Evolutionary conservation across 2,329 filamentous ascomycete genomes (phyloP).

Genomic region (Cryphonectria radicalis): DNA sequence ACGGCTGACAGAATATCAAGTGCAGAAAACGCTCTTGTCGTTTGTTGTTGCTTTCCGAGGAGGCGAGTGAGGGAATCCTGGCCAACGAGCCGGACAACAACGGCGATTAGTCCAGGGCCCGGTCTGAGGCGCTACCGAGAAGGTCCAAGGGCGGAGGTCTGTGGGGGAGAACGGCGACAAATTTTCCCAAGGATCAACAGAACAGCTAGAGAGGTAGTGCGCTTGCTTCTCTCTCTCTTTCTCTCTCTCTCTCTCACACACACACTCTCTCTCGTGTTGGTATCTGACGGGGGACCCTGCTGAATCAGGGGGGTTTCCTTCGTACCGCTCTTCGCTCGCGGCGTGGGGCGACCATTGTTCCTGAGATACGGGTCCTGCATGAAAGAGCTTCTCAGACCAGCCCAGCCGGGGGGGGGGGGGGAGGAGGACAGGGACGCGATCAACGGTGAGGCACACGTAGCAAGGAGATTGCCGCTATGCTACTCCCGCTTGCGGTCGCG

Average conservation of each 20-base stretch:
- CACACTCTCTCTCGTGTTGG: background rate
- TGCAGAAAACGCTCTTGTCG: background rate
- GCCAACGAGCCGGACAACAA: background rate
- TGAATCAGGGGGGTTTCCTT: slow-evolving; percentile 5
- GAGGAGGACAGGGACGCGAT: slow-evolving; percentile 8
- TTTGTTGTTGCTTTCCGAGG: slow-evolving; percentile 11
- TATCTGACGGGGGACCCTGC: slow-evolving; percentile 3
- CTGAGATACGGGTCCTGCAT: slow-evolving; percentile 4
- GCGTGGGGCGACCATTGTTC: background rate
- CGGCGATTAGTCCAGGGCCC: slow-evolving; percentile 22
- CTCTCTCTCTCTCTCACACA: too few relatives aligned
- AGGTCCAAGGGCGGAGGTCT: slow-evolving; percentile 22
- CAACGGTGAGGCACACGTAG: slow-evolving; percentile 8
- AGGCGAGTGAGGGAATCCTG: slow-evolving; percentile 13
- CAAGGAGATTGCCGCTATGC: background rate
- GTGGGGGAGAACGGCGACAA: slow-evolving; percentile 18
- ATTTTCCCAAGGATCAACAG: slow-evolving; percentile 14
- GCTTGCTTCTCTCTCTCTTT: background rate
- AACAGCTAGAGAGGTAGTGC: slow-evolving; percentile 12
- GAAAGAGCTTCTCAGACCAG: background rate
- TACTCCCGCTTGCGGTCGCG: background rate
- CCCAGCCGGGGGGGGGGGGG: background rate
- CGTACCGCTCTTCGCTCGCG: slow-evolving; percentile 10
- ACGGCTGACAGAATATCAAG: slow-evolving; percentile 1
- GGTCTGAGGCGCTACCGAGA: slow-evolving; percentile 21